phyloP scores from a whole-genome alignment of 106 monocot species.

The Posidonia australis region DNA sequence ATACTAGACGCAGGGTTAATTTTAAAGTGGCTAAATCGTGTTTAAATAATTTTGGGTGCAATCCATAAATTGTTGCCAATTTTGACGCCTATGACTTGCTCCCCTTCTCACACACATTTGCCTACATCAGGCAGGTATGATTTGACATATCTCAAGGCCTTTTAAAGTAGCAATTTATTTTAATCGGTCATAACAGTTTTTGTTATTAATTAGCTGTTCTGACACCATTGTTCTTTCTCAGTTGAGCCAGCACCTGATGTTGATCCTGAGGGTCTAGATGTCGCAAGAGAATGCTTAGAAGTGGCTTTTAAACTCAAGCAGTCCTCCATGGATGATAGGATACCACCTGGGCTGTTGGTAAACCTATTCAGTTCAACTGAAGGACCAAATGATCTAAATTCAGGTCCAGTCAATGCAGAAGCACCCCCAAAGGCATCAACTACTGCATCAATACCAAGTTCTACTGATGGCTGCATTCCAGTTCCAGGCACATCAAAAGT shows the following conservation, averaged over 20 bases:
- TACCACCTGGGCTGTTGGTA: slow-evolving; percentile 35
- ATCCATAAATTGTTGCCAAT: too few species aligned
- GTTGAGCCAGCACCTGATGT: slow-evolving; percentile 59
- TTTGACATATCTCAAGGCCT: too few species aligned
- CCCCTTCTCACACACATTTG: too few species aligned
- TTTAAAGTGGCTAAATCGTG: too few species aligned
- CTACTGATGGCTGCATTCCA: slow-evolving; percentile 6
- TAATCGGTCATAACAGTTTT: too few species aligned
- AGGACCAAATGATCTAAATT: slow-evolving; percentile 6
- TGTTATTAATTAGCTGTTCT: neutral
- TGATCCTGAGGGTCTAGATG: slow-evolving; percentile 72
- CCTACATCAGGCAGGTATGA: too few species aligned
- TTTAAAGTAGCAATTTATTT: too few species aligned
- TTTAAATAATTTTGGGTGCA: too few species aligned
- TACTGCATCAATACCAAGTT: slow-evolving; percentile 8
- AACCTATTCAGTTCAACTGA: slow-evolving; percentile 34
- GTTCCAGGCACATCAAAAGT: slow-evolving; percentile 16
- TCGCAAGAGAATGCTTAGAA: slow-evolving; percentile 62
- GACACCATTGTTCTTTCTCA: slow-evolving; percentile 12
- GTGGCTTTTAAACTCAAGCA: slow-evolving; percentile 43
- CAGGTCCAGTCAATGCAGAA: neutral
- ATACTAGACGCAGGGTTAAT: too few species aligned
- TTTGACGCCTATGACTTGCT: too few species aligned
- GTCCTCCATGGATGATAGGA: slow-evolving; percentile 10
- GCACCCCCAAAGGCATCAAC: slow-evolving; percentile 1